Evolutionary conservation across 495 filamentous ascomycete species (phyloP), one percentile per base, ranked within the genome.

Genomic region (Neurospora cerealis): DNA sequence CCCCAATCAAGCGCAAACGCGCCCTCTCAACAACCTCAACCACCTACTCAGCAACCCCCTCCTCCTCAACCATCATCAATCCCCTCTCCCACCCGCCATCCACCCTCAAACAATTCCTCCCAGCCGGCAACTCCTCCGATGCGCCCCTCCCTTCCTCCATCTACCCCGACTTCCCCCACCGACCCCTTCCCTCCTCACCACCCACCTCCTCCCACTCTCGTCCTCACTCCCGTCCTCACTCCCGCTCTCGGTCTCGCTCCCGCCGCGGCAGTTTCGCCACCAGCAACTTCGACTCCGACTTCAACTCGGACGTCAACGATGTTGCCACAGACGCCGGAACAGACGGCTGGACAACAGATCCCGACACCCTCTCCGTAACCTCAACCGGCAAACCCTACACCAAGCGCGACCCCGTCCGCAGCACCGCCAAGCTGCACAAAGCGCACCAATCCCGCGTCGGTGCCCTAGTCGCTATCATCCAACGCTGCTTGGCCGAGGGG

Each of bases 101-200:
- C 70, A 83, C 81, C 5, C 81, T 86, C 24, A 78, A 72, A 8
- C 84, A 86, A 69, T 79, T 86, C 60, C 73, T 77, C 38, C 71
- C 79, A 28, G 84, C 84, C 38, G 84, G 84, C n/a, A 75, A 81
- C 39, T 71, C 80, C 21, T 72, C 80, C 7, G 71, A 78, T 19
- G 74, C 78, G 15, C 82, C 80, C 17, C 73, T 83, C 39, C 84
- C 84, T 2, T 84, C 84, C 0, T 73, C 74, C 17, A 7, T 72
- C 8, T 71, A 82, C 71, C 83, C 79, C 1, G 73, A 77, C n/a
- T 86, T 86, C 66, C 84, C 84, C n/a, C 83, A 86, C 71, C 81
- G 80, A 42, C 79, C 78, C 5, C 69, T 80, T 40, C 79, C 72
- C 19, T 54, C 62, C 37, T 46, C 69, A 34, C 44, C 44, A 40